Conservation (phyloP, 805 yeast species). For the Kodamaea leandrae region DNA sequence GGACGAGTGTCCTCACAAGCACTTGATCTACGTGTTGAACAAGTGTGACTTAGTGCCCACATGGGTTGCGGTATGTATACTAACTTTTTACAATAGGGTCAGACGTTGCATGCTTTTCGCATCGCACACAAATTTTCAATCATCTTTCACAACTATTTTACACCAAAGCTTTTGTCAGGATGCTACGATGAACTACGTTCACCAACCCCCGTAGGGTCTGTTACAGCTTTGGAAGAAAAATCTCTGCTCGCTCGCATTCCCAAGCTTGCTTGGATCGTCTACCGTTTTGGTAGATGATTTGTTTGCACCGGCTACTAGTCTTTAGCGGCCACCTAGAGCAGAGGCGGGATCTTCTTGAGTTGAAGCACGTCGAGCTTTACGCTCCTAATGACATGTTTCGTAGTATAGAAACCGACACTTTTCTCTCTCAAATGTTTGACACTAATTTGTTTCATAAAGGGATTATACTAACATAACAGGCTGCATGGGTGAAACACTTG, state of each 20-base stretch:
- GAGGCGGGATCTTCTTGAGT: conserved; percentile 73
- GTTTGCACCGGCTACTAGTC: conserved; percentile 36
- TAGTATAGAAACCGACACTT: conserved; percentile 86
- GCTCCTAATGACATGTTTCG: conserved; percentile 52
- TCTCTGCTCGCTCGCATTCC: conserved; percentile 52
- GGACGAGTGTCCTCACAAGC: conserved; percentile 95
- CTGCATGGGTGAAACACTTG: conserved; percentile 97
- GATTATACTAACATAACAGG: conserved; percentile 54
- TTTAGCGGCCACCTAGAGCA: conserved; percentile 47
- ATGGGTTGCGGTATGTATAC: conserved; percentile 95
- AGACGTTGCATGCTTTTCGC: background rate
- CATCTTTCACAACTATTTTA: conserved; percentile 5
- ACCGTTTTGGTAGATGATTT: conserved; percentile 38
- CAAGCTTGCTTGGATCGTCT: conserved; percentile 43
- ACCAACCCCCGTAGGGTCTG: conserved; percentile 66
- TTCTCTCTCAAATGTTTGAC: conserved; percentile 10
- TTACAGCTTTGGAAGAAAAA: conserved; percentile 96
- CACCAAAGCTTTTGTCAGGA: conserved; percentile 90
- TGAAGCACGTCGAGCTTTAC: conserved; percentile 51
- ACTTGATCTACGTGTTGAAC: conserved; percentile 88
- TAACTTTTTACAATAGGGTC: background rate
- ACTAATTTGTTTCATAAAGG: no score
- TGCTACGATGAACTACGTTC: conserved; percentile 33
- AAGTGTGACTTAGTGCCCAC: conserved; percentile 98
- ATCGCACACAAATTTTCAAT: background rate